These are phyloP conservation scores for Daldinia bambusicola DNA, from an alignment of 495 filamentous ascomycete species.

Conservation along the genomic window DNA sequence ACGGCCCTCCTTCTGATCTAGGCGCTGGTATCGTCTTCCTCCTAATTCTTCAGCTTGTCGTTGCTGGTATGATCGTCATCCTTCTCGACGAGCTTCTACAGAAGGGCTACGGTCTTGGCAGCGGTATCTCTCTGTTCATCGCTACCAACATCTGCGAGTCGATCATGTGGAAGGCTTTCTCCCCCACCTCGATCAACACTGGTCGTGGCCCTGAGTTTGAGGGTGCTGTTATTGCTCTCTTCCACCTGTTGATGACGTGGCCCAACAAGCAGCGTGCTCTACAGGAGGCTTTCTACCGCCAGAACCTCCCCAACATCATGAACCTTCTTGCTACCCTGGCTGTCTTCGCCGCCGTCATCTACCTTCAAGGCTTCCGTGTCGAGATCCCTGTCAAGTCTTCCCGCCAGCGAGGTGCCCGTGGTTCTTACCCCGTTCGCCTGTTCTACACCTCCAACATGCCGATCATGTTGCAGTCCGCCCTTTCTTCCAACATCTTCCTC, in stretches of 20 bases:
- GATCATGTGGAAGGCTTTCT: slow-evolving; percentile 99
- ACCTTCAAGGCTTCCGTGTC: slow-evolving; percentile 99
- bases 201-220: slow-evolving; percentile 99
- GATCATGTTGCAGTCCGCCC: slow-evolving; percentile 98
- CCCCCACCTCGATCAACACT: slow-evolving; percentile 98
- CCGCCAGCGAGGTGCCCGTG: slow-evolving; percentile 97
- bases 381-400: slow-evolving; percentile 99
- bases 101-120: slow-evolving; percentile 98
- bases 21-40: slow-evolving; percentile 98
- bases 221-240: slow-evolving; percentile 97
- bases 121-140: slow-evolving; percentile 99
- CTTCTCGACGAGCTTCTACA: slow-evolving; percentile 98
- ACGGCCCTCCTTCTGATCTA: slow-evolving; percentile 94
- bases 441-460: slow-evolving; percentile 97
- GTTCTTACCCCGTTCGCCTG: slow-evolving; percentile 79
- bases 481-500: slow-evolving; percentile 98
- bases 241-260: slow-evolving; percentile 98
- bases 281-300: slow-evolving; percentile 97
- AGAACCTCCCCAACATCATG: slow-evolving; percentile 99
- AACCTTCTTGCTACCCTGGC: slow-evolving; percentile 92
- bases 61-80: slow-evolving; percentile 98
- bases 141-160: slow-evolving; percentile 99
- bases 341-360: slow-evolving; percentile 98
- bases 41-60: slow-evolving; percentile 93
- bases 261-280: slow-evolving; percentile 97